Evolutionary conservation across 2,329 filamentous ascomycete genomes (phyloP).

Genomic region (Zarea fungicola): DNA sequence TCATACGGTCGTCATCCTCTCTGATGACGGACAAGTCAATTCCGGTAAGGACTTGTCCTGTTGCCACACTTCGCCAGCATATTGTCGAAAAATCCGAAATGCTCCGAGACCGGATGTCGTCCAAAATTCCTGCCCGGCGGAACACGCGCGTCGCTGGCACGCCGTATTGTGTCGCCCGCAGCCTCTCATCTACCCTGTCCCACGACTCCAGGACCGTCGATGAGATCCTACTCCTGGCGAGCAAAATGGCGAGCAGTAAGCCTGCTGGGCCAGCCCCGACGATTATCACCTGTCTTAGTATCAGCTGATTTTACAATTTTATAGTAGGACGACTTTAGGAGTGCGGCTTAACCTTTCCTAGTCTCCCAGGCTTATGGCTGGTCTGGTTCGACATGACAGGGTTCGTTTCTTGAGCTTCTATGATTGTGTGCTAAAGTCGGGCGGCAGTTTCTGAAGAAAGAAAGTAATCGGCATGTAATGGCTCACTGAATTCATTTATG

Average conservation of each 20-base stretch:
- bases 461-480: too few species aligned
- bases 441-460: too few species aligned
- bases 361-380: too few species aligned
- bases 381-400: too few species aligned
- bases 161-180: not conserved
- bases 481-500: too few species aligned
- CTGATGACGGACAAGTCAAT: too few species aligned
- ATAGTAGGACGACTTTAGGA: too few species aligned
- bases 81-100: not conserved
- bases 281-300: too few species aligned
- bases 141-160: not conserved
- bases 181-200: not conserved
- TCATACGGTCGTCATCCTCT: constrained; percentile 26
- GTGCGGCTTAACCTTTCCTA: too few species aligned
- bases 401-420: too few species aligned
- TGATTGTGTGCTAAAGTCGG: too few species aligned
- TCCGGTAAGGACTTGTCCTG: not conserved
- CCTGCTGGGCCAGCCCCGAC: constrained; percentile 21
- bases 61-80: not conserved
- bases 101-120: constrained; percentile 18
- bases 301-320: too few species aligned
- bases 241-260: constrained; percentile 18
- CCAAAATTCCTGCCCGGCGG: constrained; percentile 21
- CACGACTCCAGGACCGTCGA: constrained; percentile 22
- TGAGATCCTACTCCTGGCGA: constrained; percentile 19